Base-by-base conservation (phyloP, 75 land plant genomes). In the Picea sitchensis region DNA sequence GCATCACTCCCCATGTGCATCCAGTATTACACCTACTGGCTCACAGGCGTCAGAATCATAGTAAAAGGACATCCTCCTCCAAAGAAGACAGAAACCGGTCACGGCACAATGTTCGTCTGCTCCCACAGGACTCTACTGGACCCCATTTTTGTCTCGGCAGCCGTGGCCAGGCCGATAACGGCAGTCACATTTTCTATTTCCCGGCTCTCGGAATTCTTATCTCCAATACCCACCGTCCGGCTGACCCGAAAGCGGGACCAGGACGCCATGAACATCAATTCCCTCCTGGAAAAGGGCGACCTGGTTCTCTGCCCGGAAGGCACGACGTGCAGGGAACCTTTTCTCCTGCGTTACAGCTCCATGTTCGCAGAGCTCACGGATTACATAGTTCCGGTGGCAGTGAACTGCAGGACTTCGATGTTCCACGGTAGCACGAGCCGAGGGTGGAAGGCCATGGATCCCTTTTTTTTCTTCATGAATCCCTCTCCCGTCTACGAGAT, bases 331-430 rank as follows among this genome's bases (percentile, higher is more conserved):
- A 26, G 85, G 38, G 85, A 83, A 59, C 85, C 82, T 21, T 83
- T 73, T 57, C 77, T 83, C 15, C 85, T 83, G 58, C 76, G 82
- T 0, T 83, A 74, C 77, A 80, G 82, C 30, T 23, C 81, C 34
- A 76, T 83, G 68, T 83, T 83, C 58, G 85, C 81, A 15, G 85
- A 83, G 82, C 65, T 83, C 2, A 61, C 82, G 34, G 85, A 80
- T 14, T 26, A 63, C 21, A 72, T 83, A 18, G 78, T 81, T 5
- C 85, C 83, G 3, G 82, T 83, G 30, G 85, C 83, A 6, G 36
- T 80, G 78, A 32, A 61, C 14, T 41, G 61, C 57, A 17, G 73
- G 30, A 63, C 21, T 7, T 34, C 63, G 54, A 68, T 83, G 81
- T 83, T 83, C 64, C 77, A 81, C 15, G 85, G 82, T 3, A 74